Percentiles rank a stretch among this genome's conserved stretches.
These are phyloP conservation scores for Podospora fimiseda DNA, from an alignment of 495 filamentous ascomycete species.

Conservation along the genomic window DNA sequence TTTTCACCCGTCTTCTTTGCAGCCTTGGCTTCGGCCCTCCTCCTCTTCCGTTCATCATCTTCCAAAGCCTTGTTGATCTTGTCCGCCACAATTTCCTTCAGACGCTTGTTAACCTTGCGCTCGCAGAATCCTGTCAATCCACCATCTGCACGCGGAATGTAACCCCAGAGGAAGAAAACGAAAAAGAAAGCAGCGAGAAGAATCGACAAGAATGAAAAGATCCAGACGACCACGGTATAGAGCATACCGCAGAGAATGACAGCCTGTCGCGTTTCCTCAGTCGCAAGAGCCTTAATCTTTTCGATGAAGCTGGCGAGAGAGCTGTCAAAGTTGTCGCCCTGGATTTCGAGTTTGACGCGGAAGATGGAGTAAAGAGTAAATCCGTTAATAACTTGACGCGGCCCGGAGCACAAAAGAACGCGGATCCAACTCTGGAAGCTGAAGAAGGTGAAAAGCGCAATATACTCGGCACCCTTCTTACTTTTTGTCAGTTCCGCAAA, in stretches of 20 bases:
- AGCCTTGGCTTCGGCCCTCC: conserved; percentile 51
- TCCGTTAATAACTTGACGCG: conserved; percentile 82
- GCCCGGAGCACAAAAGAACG: conserved; percentile 80
- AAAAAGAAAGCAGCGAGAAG: conserved; percentile 69
- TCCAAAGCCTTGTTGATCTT: conserved; percentile 83
- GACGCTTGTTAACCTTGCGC: conserved; percentile 75
- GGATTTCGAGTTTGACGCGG: conserved; percentile 58
- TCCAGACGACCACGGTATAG: conserved; percentile 86
- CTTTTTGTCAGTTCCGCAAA: conserved; percentile 89
- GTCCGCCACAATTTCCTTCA: conserved; percentile 69
- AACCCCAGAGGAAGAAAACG: conserved; percentile 80
- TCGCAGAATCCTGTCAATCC: conserved; percentile 77
- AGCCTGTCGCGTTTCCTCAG: conserved; percentile 65
- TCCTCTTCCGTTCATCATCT: conserved; percentile 57
- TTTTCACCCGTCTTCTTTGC: conserved; percentile 49
- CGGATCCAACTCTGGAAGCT: conserved; percentile 90
- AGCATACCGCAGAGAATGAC: conserved; percentile 82
- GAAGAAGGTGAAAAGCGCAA: conserved; percentile 91
- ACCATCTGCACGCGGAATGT: conserved; percentile 74
- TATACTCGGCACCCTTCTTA: conserved; percentile 83
- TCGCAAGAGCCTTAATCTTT: conserved; percentile 66
- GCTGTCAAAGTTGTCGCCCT: conserved; percentile 49
- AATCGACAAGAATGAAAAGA: conserved; percentile 70
- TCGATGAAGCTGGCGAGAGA: conserved; percentile 60
- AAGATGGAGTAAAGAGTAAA: conserved; percentile 76